These are phyloP conservation scores for Phialophora expanda DNA, from an alignment of 2,329 filamentous ascomycete species.

Conservation along the genomic window DNA sequence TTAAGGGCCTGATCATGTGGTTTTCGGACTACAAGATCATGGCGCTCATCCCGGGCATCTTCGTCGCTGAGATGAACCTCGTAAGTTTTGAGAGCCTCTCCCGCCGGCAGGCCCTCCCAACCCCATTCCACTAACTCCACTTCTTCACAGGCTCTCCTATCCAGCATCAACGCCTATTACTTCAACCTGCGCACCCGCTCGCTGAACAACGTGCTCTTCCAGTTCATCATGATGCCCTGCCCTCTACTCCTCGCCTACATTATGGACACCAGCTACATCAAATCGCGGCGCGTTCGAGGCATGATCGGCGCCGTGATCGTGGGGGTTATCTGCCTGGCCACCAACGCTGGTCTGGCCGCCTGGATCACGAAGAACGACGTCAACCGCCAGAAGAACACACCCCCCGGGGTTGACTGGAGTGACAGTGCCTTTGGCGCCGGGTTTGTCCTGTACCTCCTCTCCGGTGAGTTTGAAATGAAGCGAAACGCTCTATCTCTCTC, in stretches of 20 bases:
- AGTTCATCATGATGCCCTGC: conserved; percentile 35
- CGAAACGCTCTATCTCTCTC: no score
- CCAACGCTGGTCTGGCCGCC: conserved; percentile 29
- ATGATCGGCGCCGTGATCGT: conserved; percentile 30
- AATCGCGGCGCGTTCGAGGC: conserved; percentile 29
- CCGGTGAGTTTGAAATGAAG: conserved; percentile 13
- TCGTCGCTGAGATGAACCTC: conserved; percentile 35
- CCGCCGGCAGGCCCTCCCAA: no score
- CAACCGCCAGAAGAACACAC: conserved; percentile 18
- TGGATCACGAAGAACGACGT: conserved; percentile 31
- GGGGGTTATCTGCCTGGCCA: conserved; percentile 26
- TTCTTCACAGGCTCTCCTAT: conserved; percentile 13
- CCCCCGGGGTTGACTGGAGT: conserved; percentile 31
- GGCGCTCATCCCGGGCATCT: conserved; percentile 30
- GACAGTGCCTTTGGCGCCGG: conserved; percentile 28
- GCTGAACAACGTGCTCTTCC: conserved; percentile 36
- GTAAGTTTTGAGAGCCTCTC: conserved; percentile 11
- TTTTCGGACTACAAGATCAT: conserved; percentile 28
- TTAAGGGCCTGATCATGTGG: conserved; percentile 28
- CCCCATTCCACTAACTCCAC: not conserved
- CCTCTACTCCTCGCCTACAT: conserved; percentile 38
- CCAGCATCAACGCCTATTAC: conserved; percentile 32
- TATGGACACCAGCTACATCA: conserved; percentile 41
- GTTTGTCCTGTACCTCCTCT: conserved; percentile 32
- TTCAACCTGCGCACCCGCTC: conserved; percentile 37